A percentile compares a stretch with the other conserved stretches of the same genome.
These are phyloP conservation scores for Fusarium stilboides DNA, from an alignment of 2,329 filamentous ascomycete species.

Conservation along the genomic window DNA sequence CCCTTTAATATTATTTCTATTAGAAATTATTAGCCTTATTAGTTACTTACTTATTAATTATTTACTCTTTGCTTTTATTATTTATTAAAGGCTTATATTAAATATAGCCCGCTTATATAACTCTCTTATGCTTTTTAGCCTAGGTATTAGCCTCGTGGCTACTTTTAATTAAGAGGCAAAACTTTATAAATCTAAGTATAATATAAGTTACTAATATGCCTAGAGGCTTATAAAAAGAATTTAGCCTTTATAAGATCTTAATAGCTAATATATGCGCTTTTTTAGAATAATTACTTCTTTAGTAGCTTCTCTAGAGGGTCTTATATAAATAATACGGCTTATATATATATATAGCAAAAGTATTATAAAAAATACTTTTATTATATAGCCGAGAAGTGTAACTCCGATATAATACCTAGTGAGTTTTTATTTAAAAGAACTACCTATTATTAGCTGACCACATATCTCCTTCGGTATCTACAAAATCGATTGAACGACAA, in stretches of 20 bases:
- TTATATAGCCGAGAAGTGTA: constrained; percentile 12
- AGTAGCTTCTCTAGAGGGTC: constrained; percentile 11
- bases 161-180: constrained; percentile 7
- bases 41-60: rapidly evolving
- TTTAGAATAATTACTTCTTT: constrained; percentile 11
- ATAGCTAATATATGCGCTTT: not conserved
- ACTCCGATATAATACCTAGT: constrained; percentile 1
- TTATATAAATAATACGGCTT: constrained; percentile 10
- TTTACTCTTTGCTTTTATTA: rapidly evolving
- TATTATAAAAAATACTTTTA: constrained; percentile 20
- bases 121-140: not conserved
- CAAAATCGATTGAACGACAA: constrained; percentile 7
- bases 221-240: too few species aligned
- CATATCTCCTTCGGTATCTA: too few species aligned
- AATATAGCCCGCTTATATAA: not conserved
- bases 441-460: not conserved
- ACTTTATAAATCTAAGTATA: constrained; percentile 7
- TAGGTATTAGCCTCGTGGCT: not conserved
- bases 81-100: too few species aligned
- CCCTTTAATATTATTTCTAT: too few species aligned
- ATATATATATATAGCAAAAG: constrained; percentile 6
- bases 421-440: not conserved
- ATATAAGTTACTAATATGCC: not conserved
- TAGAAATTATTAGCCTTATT: rapidly evolving
- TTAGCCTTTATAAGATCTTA: too few species aligned